A percentile compares a stretch with the other conserved stretches of the same genome.
Conservation (phyloP, 139 green algal genomes). For the Zygnema circumcarinatum region DNA sequence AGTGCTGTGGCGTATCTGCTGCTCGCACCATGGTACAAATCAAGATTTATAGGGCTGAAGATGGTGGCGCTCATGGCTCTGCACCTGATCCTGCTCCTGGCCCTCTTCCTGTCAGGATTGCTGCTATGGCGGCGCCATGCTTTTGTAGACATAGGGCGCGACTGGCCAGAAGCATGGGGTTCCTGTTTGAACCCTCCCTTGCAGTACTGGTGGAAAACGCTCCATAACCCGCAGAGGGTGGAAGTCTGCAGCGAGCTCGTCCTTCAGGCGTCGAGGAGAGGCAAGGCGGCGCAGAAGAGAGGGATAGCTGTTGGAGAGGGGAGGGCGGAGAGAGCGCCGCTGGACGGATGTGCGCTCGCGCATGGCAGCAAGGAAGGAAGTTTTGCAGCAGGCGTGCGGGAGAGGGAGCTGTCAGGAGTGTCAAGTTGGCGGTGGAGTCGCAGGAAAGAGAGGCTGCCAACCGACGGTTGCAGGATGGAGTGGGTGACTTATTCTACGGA, state of each 20-base stretch:
- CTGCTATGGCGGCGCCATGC: neutral
- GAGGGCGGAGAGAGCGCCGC: neutral
- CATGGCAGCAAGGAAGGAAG: neutral
- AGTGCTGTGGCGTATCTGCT: too few species aligned
- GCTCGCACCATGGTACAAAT: too few species aligned
- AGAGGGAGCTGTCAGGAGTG: neutral
- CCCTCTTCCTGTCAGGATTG: neutral
- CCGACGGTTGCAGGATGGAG: conserved; percentile 18
- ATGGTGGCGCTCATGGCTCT: too few species aligned
- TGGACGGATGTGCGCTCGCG: neutral
- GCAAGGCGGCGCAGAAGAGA: neutral
- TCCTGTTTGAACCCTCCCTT: neutral
- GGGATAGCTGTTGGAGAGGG: neutral
- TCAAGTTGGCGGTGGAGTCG: neutral
- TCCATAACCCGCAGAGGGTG: neutral
- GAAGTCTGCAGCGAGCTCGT: neutral
- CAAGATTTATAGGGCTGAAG: too few species aligned
- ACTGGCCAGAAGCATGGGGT: neutral
- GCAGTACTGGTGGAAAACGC: neutral
- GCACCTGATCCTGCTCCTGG: neutral
- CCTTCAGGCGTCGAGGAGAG: neutral
- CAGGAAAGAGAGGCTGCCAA: neutral
- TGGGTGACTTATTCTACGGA: conserved; percentile 32
- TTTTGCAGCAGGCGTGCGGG: neutral
- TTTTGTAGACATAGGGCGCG: neutral